Base-by-base conservation (phyloP, 1,139 yeast species). In the Taiozyma sp. region DNA sequence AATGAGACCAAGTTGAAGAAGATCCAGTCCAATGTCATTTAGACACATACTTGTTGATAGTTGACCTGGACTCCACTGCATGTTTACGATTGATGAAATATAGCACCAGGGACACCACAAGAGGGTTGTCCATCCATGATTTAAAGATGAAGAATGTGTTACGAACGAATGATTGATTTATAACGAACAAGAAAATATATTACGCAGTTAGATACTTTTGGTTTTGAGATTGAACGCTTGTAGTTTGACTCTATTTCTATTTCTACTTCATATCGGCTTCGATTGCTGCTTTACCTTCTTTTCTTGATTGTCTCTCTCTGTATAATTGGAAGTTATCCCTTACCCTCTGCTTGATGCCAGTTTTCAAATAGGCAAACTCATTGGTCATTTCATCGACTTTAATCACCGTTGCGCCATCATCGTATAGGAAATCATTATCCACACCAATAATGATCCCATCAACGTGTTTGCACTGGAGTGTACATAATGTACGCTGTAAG, bases 401-500 rank as follows among this genome's bases (percentile, higher is more conserved):
- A 9, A 43, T 16, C 10, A 48, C 40, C 24, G 40, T 24, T 9
- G 44, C 40, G n/a, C 29, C 27, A 22, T 68, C 38, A 16, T 30
- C 27, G 22, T 68, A 27, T 12, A 44, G 39, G 5, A 19, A 13
- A 10, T 28, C 9, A 9, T 42, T 38, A 19, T 48, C 23, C 8
- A 70, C 65, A 6, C 66, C 65, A 22, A 71, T 47, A 1, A 71
- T 53, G 4, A 90, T 75, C 0, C 87, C 90, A 64, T 91, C 96
- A 30, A 92, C 92, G 59, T 85, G 87, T 53, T 79, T 79, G 69
- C 97, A 90, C 67, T 92, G 97, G 60, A 93, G 72, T 10, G 90
- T 93, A 68, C 97, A 90, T 56, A 93, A 72, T 0, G 93, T 80
- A 57, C 98, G 79, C 67, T 93, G 98, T 55, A 86, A 80, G 29